Percentiles rank a stretch among this genome's conserved stretches.
Conservation (phyloP, 2,329 filamentous ascomycete genomes). For the Ceratocystis eucalypticola region DNA sequence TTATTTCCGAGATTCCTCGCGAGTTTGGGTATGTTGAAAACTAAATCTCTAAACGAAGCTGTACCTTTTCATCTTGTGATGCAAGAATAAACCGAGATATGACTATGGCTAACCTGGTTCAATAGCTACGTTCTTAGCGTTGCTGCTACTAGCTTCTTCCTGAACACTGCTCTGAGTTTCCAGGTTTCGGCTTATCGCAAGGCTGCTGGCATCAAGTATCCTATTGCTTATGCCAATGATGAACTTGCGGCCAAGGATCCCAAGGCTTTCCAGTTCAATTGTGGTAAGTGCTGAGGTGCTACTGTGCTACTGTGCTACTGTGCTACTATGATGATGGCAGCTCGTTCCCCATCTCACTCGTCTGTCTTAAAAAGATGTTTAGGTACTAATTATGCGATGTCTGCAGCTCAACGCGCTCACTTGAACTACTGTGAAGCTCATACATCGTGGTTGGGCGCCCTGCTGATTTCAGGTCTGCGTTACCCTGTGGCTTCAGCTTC, state of each 20-base stretch:
- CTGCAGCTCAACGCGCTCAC: constrained; percentile 44
- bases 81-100: neutral
- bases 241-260: constrained; percentile 42
- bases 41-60: neutral
- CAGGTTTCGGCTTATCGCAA: constrained; percentile 39
- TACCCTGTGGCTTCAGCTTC: constrained; percentile 38
- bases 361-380: neutral
- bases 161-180: constrained; percentile 40
- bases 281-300: constrained; percentile 31
- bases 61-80: neutral
- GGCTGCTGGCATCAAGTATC: constrained; percentile 41
- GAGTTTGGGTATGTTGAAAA: constrained; percentile 36
- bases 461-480: constrained; percentile 43
- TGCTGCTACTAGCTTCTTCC: constrained; percentile 42
- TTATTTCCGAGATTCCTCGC: constrained; percentile 32
- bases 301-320: neutral
- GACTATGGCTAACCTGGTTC: constrained; percentile 7
- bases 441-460: constrained; percentile 36
- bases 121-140: constrained; percentile 48
- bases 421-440: constrained; percentile 51
- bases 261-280: constrained; percentile 47
- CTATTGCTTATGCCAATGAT: constrained; percentile 41
- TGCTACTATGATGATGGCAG: neutral
- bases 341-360: neutral
- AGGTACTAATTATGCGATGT: neutral